Evolutionary conservation across 2,329 filamentous ascomycete genomes (phyloP).

Genomic region (Colletotrichum graminicola): DNA sequence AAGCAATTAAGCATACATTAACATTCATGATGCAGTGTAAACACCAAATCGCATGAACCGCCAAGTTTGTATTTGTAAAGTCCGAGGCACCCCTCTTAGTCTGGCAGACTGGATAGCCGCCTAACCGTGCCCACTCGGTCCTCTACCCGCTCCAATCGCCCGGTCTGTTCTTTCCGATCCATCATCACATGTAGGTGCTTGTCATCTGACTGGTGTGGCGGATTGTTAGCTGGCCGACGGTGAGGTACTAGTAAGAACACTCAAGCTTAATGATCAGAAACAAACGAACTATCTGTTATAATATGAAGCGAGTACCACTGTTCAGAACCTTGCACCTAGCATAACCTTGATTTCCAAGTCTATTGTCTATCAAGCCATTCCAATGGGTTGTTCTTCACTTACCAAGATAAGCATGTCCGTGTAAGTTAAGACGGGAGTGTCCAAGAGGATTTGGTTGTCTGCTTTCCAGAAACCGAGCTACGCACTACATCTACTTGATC

Average conservation of each 20-base stretch:
- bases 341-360: neutral
- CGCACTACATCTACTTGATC: neutral
- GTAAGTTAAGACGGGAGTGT: neutral
- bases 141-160: neutral
- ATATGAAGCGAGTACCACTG: neutral
- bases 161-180: neutral
- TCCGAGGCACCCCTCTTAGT: neutral
- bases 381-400: neutral
- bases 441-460: neutral
- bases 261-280: neutral
- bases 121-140: neutral
- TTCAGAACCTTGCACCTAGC: neutral
- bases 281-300: neutral
- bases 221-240: neutral
- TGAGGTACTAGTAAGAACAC: no score
- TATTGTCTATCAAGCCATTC: neutral
- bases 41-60: no score
- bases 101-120: neutral
- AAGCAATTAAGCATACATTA: no score
- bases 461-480: neutral
- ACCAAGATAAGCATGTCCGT: neutral
- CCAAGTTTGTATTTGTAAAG: neutral
- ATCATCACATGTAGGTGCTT: no score
- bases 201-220: no score
- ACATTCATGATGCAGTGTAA: no score